phyloP scores from a whole-genome alignment of 345 rosid species.

The Syzygium grande region DNA sequence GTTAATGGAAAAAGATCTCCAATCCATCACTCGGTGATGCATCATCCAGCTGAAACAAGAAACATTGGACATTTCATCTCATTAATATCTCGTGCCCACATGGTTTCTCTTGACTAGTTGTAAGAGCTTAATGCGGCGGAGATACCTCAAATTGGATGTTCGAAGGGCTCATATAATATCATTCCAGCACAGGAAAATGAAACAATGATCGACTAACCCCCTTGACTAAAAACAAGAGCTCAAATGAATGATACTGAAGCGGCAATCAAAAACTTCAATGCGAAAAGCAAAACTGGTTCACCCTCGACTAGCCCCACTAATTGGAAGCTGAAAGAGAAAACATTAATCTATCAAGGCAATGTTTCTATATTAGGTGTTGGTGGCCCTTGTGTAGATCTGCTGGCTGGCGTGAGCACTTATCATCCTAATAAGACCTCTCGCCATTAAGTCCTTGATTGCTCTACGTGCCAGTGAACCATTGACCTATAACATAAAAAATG shows the following conservation, averaged over 20 bases:
- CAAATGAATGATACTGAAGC: neutral
- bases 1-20: neutral
- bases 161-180: neutral
- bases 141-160: neutral
- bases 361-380: constrained; percentile 33
- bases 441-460: constrained; percentile 72
- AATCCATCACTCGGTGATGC: neutral
- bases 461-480: constrained; percentile 55
- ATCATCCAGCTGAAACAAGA: neutral
- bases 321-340: neutral
- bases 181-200: neutral
- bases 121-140: neutral
- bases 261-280: neutral
- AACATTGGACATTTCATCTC: neutral
- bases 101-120: neutral
- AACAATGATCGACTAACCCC: neutral
- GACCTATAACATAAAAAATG: constrained; percentile 13
- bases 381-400: constrained; percentile 72
- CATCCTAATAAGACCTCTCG: constrained; percentile 63
- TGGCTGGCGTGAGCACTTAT: constrained; percentile 57
- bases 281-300: neutral
- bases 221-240: neutral
- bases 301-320: neutral
- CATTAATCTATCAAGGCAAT: neutral
- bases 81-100: neutral